Percentiles rank a stretch among this genome's conserved stretches.
phyloP scores from a whole-genome alignment of 1,284 basidiomycete species.

The Stygiomarasmius scandens region DNA sequence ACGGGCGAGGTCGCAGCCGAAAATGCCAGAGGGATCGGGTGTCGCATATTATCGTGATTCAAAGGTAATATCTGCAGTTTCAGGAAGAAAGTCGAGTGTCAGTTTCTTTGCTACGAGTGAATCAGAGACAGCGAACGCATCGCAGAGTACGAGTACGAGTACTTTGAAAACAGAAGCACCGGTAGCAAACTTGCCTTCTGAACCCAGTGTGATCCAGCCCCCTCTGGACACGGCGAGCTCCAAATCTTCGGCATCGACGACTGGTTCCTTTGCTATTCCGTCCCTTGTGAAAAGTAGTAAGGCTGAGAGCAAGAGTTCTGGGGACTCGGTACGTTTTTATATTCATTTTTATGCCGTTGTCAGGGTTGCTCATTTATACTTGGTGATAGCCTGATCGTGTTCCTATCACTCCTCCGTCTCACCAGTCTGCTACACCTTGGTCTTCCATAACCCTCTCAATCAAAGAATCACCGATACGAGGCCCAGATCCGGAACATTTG shows the following conservation, averaged over 20 bases:
- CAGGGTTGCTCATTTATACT: constrained; percentile 7
- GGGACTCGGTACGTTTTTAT: constrained; percentile 45
- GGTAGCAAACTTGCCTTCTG: neutral
- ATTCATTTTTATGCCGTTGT: constrained; percentile 13
- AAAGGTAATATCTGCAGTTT: constrained; percentile 46
- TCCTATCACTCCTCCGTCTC: constrained; percentile 54
- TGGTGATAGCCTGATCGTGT: constrained; percentile 43
- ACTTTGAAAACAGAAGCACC: neutral
- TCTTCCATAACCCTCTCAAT: constrained; percentile 57
- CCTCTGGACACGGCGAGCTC: neutral
- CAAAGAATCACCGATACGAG: constrained; percentile 67
- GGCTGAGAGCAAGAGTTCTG: constrained; percentile 47
- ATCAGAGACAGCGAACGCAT: constrained; percentile 36
- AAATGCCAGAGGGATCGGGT: constrained; percentile 66
- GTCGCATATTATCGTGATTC: constrained; percentile 74
- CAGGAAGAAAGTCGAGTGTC: constrained; percentile 48
- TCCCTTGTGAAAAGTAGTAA: constrained; percentile 35
- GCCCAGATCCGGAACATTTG: constrained; percentile 76
- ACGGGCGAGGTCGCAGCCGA: constrained; percentile 49
- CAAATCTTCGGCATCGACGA: constrained; percentile 13
- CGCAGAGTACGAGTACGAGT: neutral
- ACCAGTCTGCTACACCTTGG: constrained; percentile 50
- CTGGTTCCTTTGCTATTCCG: constrained; percentile 24
- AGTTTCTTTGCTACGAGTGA: constrained; percentile 80
- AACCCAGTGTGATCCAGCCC: neutral